Evolutionary conservation across 2,329 filamentous ascomycete genomes (phyloP).

Genomic region (Elsinoe arachidis): DNA sequence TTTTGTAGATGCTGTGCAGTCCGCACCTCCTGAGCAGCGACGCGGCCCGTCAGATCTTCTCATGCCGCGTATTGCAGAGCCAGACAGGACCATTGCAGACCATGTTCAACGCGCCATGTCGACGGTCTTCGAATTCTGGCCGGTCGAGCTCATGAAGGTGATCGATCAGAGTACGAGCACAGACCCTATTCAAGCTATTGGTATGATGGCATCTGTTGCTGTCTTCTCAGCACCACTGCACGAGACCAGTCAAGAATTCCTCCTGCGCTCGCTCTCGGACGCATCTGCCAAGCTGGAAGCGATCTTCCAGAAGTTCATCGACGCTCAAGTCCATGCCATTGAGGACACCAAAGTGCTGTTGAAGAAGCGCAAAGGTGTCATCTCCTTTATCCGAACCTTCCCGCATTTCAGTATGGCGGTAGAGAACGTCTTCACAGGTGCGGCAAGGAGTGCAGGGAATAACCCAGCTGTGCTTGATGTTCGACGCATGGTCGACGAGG

Average conservation of each 20-base stretch:
- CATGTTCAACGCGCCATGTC: constrained; percentile 83
- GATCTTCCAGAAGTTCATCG: constrained; percentile 79
- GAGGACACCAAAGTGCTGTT: constrained; percentile 99
- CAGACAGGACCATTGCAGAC: constrained; percentile 77
- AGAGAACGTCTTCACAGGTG: constrained; percentile 65
- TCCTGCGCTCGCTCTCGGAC: constrained; percentile 63
- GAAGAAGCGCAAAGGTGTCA: constrained; percentile 95
- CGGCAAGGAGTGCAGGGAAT: constrained; percentile 38
- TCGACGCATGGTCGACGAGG: constrained; percentile 70
- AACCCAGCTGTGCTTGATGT: constrained; percentile 49
- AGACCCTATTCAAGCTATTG: constrained; percentile 87
- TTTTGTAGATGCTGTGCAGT: constrained; percentile 70
- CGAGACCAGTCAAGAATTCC: constrained; percentile 88
- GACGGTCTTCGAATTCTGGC: constrained; percentile 74
- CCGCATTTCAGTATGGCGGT: constrained; percentile 74
- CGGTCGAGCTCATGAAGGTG: constrained; percentile 66
- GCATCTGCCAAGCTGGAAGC: constrained; percentile 65
- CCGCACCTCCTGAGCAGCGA: constrained; percentile 57
- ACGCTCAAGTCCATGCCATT: constrained; percentile 89
- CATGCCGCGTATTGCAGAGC: constrained; percentile 71
- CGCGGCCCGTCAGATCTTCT: constrained; percentile 60
- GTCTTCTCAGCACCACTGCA: constrained; percentile 69
- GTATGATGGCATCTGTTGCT: constrained; percentile 72
- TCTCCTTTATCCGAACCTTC: constrained; percentile 89
- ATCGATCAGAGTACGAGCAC: constrained; percentile 74